A percentile compares a stretch with the other conserved stretches of the same genome.
Evolutionary conservation across 2,329 filamentous ascomycete genomes (phyloP).

Genomic region (Elsinoe australis): DNA sequence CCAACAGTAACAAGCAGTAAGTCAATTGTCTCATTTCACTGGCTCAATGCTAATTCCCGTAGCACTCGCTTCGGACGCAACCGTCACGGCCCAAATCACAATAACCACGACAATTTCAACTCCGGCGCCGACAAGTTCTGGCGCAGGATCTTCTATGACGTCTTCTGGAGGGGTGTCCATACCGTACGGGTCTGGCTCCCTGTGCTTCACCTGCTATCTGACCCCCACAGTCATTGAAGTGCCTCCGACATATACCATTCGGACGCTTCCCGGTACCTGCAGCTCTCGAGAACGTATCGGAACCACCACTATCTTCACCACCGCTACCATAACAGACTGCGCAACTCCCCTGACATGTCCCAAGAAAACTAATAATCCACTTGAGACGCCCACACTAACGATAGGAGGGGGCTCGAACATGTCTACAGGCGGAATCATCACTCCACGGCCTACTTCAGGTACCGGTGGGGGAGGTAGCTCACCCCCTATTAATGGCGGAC

Average conservation of each 20-base stretch:
- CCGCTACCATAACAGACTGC: constrained; percentile 28
- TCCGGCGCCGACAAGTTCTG: background rate
- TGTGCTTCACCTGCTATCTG: constrained; percentile 28
- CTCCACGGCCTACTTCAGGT: background rate
- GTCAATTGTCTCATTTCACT: background rate
- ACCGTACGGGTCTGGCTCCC: constrained; percentile 18
- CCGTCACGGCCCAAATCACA: constrained; percentile 15
- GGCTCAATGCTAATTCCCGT: background rate
- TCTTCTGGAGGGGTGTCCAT: background rate
- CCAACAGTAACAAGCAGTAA: constrained; percentile 8
- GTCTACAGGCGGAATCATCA: constrained; percentile 5
- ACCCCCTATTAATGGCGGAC: constrained; percentile 12
- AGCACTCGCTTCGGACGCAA: constrained; percentile 16
- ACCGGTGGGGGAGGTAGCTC: constrained; percentile 11
- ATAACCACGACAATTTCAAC: constrained; percentile 1
- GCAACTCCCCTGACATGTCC: constrained; percentile 26
- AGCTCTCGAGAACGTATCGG: constrained; percentile 21
- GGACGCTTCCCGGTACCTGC: constrained; percentile 16
- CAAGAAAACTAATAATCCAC: constrained; percentile 4
- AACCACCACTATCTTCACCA: constrained; percentile 29
- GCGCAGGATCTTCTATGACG: background rate
- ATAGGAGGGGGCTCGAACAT: background rate
- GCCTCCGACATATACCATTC: background rate
- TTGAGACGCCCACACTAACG: constrained; percentile 4
- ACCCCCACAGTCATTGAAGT: constrained; percentile 24